A percentile compares a stretch with the other conserved stretches of the same genome.
Conservation (phyloP, 495 filamentous ascomycete species). For the Amphirosellinia nigrospora region DNA sequence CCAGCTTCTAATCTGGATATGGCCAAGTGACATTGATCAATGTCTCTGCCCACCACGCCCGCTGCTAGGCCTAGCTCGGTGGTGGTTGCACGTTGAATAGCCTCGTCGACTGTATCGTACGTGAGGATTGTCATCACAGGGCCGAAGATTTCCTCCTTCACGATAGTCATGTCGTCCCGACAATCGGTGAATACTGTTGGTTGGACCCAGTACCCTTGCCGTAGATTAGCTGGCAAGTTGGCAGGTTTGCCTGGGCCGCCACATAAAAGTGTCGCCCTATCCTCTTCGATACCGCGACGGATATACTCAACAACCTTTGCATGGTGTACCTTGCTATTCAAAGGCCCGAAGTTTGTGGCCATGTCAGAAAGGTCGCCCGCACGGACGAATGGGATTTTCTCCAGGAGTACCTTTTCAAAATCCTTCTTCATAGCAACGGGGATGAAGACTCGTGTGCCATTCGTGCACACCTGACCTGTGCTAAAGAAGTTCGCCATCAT, state of each 20-base stretch:
- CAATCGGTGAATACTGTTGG: slow-evolving; percentile 80
- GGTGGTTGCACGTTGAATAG: slow-evolving; percentile 70
- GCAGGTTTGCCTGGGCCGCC: slow-evolving; percentile 65
- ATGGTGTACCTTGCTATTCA: slow-evolving; percentile 70
- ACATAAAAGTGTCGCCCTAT: slow-evolving; percentile 73
- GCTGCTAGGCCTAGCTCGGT: slow-evolving; percentile 78
- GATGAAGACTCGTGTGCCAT: slow-evolving; percentile 81
- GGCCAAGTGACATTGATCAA: slow-evolving; percentile 72
- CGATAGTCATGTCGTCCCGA: slow-evolving; percentile 72
- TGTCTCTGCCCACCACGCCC: slow-evolving; percentile 77
- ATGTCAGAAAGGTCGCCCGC: slow-evolving; percentile 70
- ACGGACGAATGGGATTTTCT: slow-evolving; percentile 71
- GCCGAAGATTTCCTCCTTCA: slow-evolving; percentile 80
- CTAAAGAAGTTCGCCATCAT: slow-evolving; percentile 92
- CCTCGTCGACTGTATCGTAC: slow-evolving; percentile 71
- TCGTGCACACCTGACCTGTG: slow-evolving; percentile 84
- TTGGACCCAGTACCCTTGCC: slow-evolving; percentile 68
- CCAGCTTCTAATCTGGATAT: slow-evolving; percentile 75
- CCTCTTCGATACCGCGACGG: slow-evolving; percentile 67
- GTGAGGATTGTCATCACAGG: slow-evolving; percentile 77
- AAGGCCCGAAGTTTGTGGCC: slow-evolving; percentile 76
- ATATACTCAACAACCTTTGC: slow-evolving; percentile 76
- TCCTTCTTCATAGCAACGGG: slow-evolving; percentile 62
- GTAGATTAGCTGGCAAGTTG: slow-evolving; percentile 56
- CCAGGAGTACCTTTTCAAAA: slow-evolving; percentile 68